Evolutionary conservation across 768 basidiomycete genomes (phyloP).

Genomic region (Omphalotus guepiniiformis): DNA sequence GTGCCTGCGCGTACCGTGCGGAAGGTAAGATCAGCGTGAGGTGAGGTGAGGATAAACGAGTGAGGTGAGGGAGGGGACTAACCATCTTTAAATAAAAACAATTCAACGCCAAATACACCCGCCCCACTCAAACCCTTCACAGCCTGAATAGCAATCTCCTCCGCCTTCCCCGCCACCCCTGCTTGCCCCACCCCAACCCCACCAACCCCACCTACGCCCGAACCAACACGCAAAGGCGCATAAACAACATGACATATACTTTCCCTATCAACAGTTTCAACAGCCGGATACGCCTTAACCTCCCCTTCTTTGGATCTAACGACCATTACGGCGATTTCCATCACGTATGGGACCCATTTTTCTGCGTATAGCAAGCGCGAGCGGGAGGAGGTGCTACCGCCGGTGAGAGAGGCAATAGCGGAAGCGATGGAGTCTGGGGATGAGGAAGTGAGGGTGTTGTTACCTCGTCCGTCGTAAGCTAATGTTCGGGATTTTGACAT

Average conservation of each 20-base stretch:
- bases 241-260: constrained; percentile 93
- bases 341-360: constrained; percentile 84
- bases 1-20: no score
- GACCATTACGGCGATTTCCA: constrained; percentile 97
- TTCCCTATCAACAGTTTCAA: constrained; percentile 93
- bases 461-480: constrained; percentile 95
- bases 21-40: no score
- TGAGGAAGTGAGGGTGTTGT: constrained; percentile 65
- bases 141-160: constrained; percentile 73
- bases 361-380: constrained; percentile 87
- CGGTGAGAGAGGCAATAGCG: constrained; percentile 38
- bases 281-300: constrained; percentile 81
- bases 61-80: no score
- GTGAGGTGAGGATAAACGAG: no score
- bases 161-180: constrained; percentile 54
- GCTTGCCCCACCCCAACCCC: constrained; percentile 17
- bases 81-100: constrained; percentile 94
- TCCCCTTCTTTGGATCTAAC: constrained; percentile 74
- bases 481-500: constrained; percentile 96
- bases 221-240: constrained; percentile 67
- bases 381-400: constrained; percentile 50
- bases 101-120: constrained; percentile 96
- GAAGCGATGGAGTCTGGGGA: constrained; percentile 32
- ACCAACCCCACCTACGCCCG: no score
- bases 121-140: constrained; percentile 79